Percentiles rank a stretch among this genome's conserved stretches.
phyloP scores from a whole-genome alignment of 2,329 filamentous ascomycete genomes.

The Colletotrichum sidae region DNA sequence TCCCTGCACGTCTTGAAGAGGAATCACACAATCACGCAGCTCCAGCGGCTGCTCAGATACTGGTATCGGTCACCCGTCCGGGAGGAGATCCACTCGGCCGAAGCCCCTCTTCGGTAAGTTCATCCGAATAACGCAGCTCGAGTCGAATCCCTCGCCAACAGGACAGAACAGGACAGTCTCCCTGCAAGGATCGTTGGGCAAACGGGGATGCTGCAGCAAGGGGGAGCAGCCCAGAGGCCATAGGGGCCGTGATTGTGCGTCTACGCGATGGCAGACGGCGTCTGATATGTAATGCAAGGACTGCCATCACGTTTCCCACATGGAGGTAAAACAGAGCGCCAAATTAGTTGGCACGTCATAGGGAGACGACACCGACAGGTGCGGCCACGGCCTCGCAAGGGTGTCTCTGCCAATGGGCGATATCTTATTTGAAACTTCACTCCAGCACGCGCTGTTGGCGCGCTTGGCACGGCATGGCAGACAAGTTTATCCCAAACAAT shows the following conservation, averaged over 20 bases:
- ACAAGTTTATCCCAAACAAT: slow-evolving; percentile 29
- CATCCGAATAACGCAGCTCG: slow-evolving; percentile 14
- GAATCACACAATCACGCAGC: not conserved
- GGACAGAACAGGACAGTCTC: no score
- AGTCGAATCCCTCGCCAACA: no score
- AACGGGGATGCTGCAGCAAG: no score
- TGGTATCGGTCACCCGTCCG: not conserved
- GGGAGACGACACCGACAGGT: slow-evolving; percentile 7
- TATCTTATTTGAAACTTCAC: slow-evolving; percentile 29
- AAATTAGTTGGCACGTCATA: slow-evolving; percentile 33
- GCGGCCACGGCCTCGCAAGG: slow-evolving; percentile 9
- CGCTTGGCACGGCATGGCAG: slow-evolving; percentile 20
- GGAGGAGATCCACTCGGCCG: slow-evolving; percentile 14
- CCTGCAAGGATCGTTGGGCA: no score
- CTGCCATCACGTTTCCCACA: not conserved
- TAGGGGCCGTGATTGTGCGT: not conserved
- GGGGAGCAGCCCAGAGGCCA: not conserved
- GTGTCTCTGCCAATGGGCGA: slow-evolving; percentile 14
- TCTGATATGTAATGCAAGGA: no score
- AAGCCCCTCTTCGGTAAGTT: slow-evolving; percentile 16
- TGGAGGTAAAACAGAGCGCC: slow-evolving; percentile 11
- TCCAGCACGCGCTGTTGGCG: slow-evolving; percentile 12
- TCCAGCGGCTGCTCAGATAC: not conserved
- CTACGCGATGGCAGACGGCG: no score
- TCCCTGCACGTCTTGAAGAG: slow-evolving; percentile 14